Percentiles rank a stretch among this genome's conserved stretches.
These are phyloP conservation scores for Lentinula aciculospora DNA, from an alignment of 768 basidiomycete species.

Conservation along the genomic window DNA sequence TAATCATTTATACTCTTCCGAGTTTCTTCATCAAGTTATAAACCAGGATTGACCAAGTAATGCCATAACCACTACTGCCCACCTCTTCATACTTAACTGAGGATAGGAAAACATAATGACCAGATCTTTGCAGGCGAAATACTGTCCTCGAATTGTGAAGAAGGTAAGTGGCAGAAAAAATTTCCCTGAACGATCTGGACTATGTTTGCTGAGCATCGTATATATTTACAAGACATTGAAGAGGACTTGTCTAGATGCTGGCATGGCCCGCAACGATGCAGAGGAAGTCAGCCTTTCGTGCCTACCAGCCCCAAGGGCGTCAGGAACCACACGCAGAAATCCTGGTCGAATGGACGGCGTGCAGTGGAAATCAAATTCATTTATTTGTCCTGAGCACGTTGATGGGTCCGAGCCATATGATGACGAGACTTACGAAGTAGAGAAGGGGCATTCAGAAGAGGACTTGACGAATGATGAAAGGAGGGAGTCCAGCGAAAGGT, in stretches of 20 bases:
- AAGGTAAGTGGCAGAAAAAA: background rate
- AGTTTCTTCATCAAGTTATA: background rate
- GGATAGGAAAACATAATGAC: background rate
- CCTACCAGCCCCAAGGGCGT: background rate
- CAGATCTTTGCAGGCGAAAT: background rate
- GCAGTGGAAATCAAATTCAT: background rate
- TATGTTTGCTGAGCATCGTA: too few species aligned
- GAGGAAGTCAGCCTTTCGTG: background rate
- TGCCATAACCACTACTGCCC: background rate
- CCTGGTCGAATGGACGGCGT: background rate
- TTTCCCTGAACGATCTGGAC: background rate
- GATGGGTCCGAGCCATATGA: background rate
- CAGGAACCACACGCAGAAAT: background rate
- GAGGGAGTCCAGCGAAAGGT: background rate
- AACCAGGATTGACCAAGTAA: background rate
- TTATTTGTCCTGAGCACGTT: background rate
- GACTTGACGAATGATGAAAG: background rate
- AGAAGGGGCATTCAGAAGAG: background rate
- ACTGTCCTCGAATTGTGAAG: background rate
- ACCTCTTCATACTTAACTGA: too few species aligned
- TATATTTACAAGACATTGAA: background rate
- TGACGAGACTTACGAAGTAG: background rate
- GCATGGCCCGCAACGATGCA: background rate
- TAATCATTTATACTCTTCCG: background rate
- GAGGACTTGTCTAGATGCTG: background rate